These are phyloP conservation scores for Geotrichum europaeum DNA, from an alignment of 1,139 yeast species.

Conservation along the genomic window DNA sequence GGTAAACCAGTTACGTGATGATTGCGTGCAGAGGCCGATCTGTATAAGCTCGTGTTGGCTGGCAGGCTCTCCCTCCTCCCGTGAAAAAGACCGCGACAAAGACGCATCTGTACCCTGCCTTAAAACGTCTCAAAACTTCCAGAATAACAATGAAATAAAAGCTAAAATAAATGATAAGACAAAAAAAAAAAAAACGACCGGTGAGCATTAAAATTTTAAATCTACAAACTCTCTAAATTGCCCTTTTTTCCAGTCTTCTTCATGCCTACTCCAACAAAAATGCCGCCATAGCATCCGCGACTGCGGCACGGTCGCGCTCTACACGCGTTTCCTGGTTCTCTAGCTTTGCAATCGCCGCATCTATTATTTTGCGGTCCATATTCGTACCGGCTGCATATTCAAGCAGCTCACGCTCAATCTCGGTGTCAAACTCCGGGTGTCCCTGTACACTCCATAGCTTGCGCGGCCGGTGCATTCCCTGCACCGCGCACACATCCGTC, in stretches of 20 bases:
- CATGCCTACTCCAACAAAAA: slow-evolving; percentile 25
- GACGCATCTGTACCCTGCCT: background rate
- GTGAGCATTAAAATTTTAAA: background rate
- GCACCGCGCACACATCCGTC: slow-evolving; percentile 51
- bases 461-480: slow-evolving; percentile 51
- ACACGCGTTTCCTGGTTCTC: slow-evolving; percentile 18
- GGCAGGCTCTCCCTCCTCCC: background rate
- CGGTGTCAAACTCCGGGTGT: slow-evolving; percentile 71
- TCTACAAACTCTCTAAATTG: background rate
- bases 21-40: background rate
- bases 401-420: slow-evolving; percentile 31
- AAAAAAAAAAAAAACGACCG: background rate
- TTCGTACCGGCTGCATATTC: slow-evolving; percentile 23
- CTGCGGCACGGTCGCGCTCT: slow-evolving; percentile 27
- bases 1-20: no score
- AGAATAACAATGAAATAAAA: no score
- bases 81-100: background rate
- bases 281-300: slow-evolving; percentile 31
- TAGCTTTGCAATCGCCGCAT: slow-evolving; percentile 23
- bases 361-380: slow-evolving; percentile 17
- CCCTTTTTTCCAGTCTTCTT: background rate
- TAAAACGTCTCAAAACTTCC: no score
- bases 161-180: background rate
- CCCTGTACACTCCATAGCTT: slow-evolving; percentile 71
- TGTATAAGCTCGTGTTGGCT: background rate